phyloP scores from a whole-genome alignment of 345 rosid species.

The Salix viminalis region DNA sequence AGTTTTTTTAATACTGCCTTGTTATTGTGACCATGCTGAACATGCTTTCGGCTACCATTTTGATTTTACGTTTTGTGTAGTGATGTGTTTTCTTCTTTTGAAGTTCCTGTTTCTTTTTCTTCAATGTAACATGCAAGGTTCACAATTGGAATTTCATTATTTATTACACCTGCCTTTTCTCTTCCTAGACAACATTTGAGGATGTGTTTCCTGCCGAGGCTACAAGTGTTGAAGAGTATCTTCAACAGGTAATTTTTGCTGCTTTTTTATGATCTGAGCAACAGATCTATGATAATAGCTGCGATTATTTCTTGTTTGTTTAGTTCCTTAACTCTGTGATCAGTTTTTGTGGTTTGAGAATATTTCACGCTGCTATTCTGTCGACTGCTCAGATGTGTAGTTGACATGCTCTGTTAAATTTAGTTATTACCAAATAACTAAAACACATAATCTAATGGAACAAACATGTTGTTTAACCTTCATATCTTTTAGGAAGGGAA shows the following conservation, averaged over 20 bases:
- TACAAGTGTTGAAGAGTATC: conserved; percentile 84
- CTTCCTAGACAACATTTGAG: conserved; percentile 76
- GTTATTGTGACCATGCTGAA: neutral
- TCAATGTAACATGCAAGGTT: neutral
- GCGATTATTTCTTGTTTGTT: neutral
- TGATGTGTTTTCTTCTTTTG: neutral
- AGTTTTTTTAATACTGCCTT: neutral
- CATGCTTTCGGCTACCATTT: conserved; percentile 6
- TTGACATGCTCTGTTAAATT: neutral
- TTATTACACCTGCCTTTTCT: conserved; percentile 3
- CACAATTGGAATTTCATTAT: neutral
- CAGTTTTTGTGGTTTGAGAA: neutral
- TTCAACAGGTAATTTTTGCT: conserved; percentile 71
- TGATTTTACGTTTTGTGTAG: neutral
- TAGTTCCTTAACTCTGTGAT: neutral
- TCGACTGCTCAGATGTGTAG: neutral
- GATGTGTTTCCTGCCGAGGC: conserved; percentile 99
- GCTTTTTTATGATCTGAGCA: neutral
- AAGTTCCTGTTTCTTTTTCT: neutral
- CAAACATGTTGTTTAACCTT: neutral
- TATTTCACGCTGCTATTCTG: neutral
- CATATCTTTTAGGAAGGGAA: neutral
- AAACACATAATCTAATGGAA: neutral
- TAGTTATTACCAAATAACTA: neutral
- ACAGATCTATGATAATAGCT: neutral